These are phyloP conservation scores for Periconia digitata DNA, from an alignment of 2,329 filamentous ascomycete species.

Conservation along the genomic window DNA sequence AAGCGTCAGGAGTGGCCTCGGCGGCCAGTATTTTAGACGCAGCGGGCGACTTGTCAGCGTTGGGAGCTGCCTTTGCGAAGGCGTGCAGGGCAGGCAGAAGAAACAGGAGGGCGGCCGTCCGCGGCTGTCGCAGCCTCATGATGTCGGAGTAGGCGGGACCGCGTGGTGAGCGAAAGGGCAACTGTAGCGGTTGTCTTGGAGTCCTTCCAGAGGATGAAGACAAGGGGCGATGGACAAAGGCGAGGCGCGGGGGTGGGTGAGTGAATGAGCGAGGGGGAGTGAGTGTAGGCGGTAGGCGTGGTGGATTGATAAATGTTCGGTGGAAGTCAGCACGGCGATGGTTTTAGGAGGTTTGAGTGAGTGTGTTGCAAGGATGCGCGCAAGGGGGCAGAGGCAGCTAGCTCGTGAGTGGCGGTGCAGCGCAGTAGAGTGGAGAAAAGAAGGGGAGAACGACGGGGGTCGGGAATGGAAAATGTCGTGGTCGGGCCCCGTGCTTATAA, in stretches of 20 bases:
- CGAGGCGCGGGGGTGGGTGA: background rate
- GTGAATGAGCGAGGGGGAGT: background rate
- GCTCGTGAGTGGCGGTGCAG: background rate
- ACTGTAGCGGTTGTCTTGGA: constrained; percentile 1
- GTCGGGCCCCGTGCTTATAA: background rate
- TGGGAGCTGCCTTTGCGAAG: constrained; percentile 52
- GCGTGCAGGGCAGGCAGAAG: constrained; percentile 63
- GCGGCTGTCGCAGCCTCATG: constrained; percentile 63
- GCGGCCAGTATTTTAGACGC: constrained; percentile 26
- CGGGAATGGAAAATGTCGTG: background rate
- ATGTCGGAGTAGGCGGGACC: constrained; percentile 18
- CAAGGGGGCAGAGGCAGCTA: background rate
- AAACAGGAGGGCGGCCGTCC: constrained; percentile 51
- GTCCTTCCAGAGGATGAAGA: background rate
- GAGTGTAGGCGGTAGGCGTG: background rate
- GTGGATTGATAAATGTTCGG: background rate
- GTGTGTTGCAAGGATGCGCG: background rate
- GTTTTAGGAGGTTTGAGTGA: background rate
- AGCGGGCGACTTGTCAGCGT: constrained; percentile 33
- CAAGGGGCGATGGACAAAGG: background rate
- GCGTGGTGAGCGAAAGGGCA: constrained; percentile 1
- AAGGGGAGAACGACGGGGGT: background rate
- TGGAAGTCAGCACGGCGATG: background rate
- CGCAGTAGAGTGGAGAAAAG: background rate
- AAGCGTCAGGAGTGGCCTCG: constrained; percentile 22